Evolutionary conservation across 306 rosid genomes (phyloP).

Genomic region (Luffa aegyptiaca): DNA sequence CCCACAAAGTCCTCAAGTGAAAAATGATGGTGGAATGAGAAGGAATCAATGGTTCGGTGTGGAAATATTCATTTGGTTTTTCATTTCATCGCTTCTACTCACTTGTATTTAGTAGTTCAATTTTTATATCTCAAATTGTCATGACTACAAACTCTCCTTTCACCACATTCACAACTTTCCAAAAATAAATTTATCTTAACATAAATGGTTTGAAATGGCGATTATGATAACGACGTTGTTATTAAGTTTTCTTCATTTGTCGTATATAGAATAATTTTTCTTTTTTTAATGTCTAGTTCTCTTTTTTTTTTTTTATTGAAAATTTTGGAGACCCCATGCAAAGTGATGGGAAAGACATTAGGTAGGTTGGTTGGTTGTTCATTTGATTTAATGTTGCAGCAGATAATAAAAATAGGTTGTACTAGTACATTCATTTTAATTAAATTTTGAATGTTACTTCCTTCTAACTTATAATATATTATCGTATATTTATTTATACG

Average conservation of each 20-base stretch:
- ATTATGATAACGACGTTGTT: neutral
- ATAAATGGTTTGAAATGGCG: neutral
- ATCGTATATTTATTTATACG: too few relatives aligned
- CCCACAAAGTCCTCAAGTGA: conserved; percentile 13
- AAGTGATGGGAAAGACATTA: neutral
- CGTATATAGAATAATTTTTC: neutral
- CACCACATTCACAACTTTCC: neutral
- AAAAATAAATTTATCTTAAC: neutral
- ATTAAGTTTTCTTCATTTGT: neutral
- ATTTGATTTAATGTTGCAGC: neutral
- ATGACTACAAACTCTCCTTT: neutral
- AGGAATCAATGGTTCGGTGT: conserved; percentile 16
- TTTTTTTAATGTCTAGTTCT: neutral
- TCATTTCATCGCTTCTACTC: neutral
- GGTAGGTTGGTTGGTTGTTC: neutral
- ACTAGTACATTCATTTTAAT: too few relatives aligned
- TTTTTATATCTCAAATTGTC: neutral
- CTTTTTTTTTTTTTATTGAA: neutral
- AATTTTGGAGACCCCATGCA: neutral
- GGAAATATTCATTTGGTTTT: conserved; percentile 23
- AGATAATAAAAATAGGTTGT: too few relatives aligned
- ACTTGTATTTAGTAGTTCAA: neutral
- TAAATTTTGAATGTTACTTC: too few relatives aligned
- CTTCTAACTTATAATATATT: too few relatives aligned
- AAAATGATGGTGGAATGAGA: conserved; percentile 33